These are phyloP conservation scores for Candolleomyces aberdarensis DNA, from an alignment of 768 basidiomycete genomes.

Conservation along the genomic window DNA sequence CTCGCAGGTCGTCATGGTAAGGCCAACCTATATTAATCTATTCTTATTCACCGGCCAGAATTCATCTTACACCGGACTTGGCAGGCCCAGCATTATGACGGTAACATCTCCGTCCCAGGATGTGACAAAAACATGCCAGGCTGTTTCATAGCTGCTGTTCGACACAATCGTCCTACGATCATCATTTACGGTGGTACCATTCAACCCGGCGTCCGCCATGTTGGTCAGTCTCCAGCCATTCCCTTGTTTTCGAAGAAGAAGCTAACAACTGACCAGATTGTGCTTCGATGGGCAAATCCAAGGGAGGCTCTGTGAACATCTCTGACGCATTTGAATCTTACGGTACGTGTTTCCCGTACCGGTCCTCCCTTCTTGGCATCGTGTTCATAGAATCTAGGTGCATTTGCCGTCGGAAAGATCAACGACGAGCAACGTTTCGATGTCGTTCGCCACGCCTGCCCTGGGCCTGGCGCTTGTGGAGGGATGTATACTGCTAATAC, in stretches of 20 bases:
- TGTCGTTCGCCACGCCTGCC: constrained; percentile 82
- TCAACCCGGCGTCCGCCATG: constrained; percentile 66
- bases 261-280: constrained; percentile 47
- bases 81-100: constrained; percentile 87
- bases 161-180: constrained; percentile 86
- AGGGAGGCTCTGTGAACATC: constrained; percentile 83
- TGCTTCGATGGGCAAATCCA: constrained; percentile 69
- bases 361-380: neutral
- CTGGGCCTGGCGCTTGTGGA: constrained; percentile 81
- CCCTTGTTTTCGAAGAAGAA: neutral
- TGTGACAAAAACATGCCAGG: constrained; percentile 96
- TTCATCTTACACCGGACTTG: neutral
- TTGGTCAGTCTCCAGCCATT: constrained; percentile 40
- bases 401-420: constrained; percentile 74
- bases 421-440: constrained; percentile 79
- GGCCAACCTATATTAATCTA: too few relatives aligned
- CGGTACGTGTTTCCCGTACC: constrained; percentile 37
- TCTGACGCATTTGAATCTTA: constrained; percentile 84
- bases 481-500: constrained; percentile 93
- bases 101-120: constrained; percentile 81
- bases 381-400: constrained; percentile 41
- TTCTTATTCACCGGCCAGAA: too few relatives aligned
- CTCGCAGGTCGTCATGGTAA: neutral
- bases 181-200: constrained; percentile 89
- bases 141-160: constrained; percentile 79